Base-by-base conservation (phyloP, 2,329 filamentous ascomycete species). In the Mollisia scopiformis region DNA sequence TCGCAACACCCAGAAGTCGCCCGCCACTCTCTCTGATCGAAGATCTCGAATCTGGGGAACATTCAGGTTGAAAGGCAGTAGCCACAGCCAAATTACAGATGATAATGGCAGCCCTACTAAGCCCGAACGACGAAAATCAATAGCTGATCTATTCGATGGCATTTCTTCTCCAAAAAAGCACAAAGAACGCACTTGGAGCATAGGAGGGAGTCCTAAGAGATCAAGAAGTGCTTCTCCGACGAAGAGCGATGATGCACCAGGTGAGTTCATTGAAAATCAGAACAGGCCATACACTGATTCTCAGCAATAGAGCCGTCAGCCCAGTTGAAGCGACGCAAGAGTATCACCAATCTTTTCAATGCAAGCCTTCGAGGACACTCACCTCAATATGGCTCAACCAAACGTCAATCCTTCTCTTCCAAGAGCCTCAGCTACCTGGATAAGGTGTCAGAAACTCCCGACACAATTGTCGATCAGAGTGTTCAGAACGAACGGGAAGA, bases 121-220 rank as follows among this genome's bases (percentile, higher is more conserved):
- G 2, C 25, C 57, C 7, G 55, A 33, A 14, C 61, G 61, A n/a
- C 62, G 55, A 14, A 67, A 64, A 14, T 63, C 63, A 19, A 53
- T 64, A n/a, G 58, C 61, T 27, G 59, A 68, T 23, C 37, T 69
- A 27, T 31, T 56, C 23, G 50, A 47, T 11, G 58, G 55, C 37
- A 14, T 59, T 5, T 30, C 50, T 35, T 57, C 50, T 51, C 57
- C 51, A 11, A 50, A 55, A 30, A 25, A 25, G n/a, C 53, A 43
- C 16, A 30, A 30, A 13, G 23, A 46, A 19, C 21, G 23, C 16
- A 47, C 5, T 4, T 47, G 21, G 21, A 47, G 43, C 43, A 27
- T 27, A 27, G 3, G 23, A 27, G 23, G 43, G 16, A 27, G 11
- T 2, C 4, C 3, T 3, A 47, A 21, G 28, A 47, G 21, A 14